A percentile compares a stretch with the other conserved stretches of the same genome.
Evolutionary conservation across 2,329 filamentous ascomycete species (phyloP).

Genomic region (Neurospora crassa): DNA sequence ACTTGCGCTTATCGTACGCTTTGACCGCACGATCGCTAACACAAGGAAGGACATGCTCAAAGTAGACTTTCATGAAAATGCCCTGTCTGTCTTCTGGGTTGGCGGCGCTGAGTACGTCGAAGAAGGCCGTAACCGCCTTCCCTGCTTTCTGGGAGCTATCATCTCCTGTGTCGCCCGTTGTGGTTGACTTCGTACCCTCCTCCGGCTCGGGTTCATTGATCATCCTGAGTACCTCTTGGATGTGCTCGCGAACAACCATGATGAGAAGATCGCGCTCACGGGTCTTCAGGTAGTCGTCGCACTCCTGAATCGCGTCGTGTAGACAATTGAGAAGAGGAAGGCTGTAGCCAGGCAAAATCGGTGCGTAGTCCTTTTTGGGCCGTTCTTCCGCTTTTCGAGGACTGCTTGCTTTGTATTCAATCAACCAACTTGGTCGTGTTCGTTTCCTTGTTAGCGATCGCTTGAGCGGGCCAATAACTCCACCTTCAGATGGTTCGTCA

Average conservation of each 20-base stretch:
- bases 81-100: constrained; percentile 39
- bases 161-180: too few relatives aligned
- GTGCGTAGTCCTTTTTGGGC: neutral
- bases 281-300: constrained; percentile 33
- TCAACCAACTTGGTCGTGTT: too few relatives aligned
- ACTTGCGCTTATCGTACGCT: neutral
- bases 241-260: constrained; percentile 38
- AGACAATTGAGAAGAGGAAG: constrained; percentile 29
- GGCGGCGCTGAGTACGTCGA: constrained; percentile 37
- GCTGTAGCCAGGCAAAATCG: constrained; percentile 17
- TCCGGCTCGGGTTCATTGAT: constrained; percentile 17
- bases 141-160: too few relatives aligned
- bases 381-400: too few relatives aligned
- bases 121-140: constrained; percentile 24
- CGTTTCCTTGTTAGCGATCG: too few relatives aligned
- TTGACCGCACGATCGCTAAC: neutral
- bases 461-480: too few relatives aligned
- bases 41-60: constrained; percentile 28
- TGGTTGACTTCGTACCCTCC: too few relatives aligned
- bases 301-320: constrained; percentile 30
- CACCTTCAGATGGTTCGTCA: too few relatives aligned
- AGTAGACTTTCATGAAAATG: constrained; percentile 44
- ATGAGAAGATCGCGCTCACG: constrained; percentile 27
- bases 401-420: too few relatives aligned
- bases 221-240: constrained; percentile 37